Evolutionary conservation across 257 asterid species (phyloP), one percentile per base, ranked within the genome.

Genomic region (Nicotiana obtusifolia): DNA sequence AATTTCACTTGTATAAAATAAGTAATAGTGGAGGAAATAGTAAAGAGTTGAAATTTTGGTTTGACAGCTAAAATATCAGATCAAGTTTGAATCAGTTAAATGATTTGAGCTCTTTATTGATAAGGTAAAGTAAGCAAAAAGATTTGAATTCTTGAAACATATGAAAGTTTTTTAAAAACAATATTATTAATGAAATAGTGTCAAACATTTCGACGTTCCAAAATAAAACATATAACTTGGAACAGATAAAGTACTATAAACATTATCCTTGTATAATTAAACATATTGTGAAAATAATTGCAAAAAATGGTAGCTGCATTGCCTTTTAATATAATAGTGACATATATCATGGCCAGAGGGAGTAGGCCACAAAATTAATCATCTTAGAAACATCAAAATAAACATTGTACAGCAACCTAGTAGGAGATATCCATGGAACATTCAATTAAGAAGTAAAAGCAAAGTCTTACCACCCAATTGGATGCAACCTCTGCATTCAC

Each of bases 351-450:
- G 44, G 31, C 5, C 54, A 68, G 26, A 71, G 7, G 56, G 78
- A 71, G 60, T 11, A 44, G 60, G 78, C 7, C 11, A 41, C 47
- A 41, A 41, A 30, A 7, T 7, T 7, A 37, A 41, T 41, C 47
- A 41, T 41, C 49, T 41, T 41, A 41, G 49, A 37, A 37, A 41
- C 49, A 41, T 41, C 49, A 41, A 47, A 44, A 56, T 22, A 44
- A 71, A 71, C 49, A 71, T 71, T 71, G 78, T n/a, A 47, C 49
- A 71, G 78, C 60, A 71, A 44, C 60, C 60, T 71, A 56, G 37
- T 44, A 44, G 7, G 8, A 57, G 22, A 3, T 71, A 71, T 22
- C 30, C 78, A 22, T 7, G 4, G 37, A 31, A 71, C 37, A 71
- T 44, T 44, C 62, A 47, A 49, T 75, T 22, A 75, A 47, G 24